A percentile compares a stretch with the other conserved stretches of the same genome.
Evolutionary conservation across 768 basidiomycete species (phyloP).

Genomic region (Neoboletus brunneissimus): DNA sequence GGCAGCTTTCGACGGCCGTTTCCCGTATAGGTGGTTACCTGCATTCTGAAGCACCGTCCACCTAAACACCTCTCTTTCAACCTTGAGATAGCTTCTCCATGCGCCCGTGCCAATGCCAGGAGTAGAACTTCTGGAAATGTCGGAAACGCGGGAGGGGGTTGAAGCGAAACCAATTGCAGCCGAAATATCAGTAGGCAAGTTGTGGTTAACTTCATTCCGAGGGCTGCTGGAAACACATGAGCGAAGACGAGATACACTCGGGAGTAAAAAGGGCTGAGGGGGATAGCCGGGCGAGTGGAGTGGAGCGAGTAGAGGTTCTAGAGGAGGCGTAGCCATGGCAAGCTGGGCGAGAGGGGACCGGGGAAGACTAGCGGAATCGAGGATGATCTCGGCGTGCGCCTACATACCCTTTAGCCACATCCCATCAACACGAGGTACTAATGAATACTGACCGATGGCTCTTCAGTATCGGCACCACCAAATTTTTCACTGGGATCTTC

Average conservation of each 20-base stretch:
- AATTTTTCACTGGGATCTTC: constrained; percentile 36
- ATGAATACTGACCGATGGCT: constrained; percentile 32
- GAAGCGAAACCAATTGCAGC: constrained; percentile 46
- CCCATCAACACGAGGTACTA: constrained; percentile 17
- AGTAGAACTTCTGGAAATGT: constrained; percentile 68
- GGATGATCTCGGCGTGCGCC: constrained; percentile 37
- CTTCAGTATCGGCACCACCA: constrained; percentile 21
- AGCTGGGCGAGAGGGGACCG: constrained; percentile 36
- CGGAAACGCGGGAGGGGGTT: constrained; percentile 63
- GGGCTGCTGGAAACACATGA: constrained; percentile 56
- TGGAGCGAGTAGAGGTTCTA: constrained; percentile 11
- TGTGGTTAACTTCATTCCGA: constrained; percentile 41
- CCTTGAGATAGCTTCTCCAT: constrained; percentile 17
- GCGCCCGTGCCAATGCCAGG: constrained; percentile 34
- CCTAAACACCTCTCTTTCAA: constrained; percentile 60
- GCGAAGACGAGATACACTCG: constrained; percentile 76
- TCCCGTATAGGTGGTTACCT: constrained; percentile 52
- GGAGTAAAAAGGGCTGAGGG: constrained; percentile 62
- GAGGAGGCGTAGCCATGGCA: constrained; percentile 38
- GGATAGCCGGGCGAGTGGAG: background rate
- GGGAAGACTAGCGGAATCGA: constrained; percentile 40
- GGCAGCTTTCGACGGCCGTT: constrained; percentile 55
- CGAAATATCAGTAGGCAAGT: constrained; percentile 44
- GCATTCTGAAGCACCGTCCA: constrained; percentile 71
- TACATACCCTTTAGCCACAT: constrained; percentile 26